phyloP scores from a whole-genome alignment of 2,329 filamentous ascomycete species.

The Neofusicoccum laricinum region DNA sequence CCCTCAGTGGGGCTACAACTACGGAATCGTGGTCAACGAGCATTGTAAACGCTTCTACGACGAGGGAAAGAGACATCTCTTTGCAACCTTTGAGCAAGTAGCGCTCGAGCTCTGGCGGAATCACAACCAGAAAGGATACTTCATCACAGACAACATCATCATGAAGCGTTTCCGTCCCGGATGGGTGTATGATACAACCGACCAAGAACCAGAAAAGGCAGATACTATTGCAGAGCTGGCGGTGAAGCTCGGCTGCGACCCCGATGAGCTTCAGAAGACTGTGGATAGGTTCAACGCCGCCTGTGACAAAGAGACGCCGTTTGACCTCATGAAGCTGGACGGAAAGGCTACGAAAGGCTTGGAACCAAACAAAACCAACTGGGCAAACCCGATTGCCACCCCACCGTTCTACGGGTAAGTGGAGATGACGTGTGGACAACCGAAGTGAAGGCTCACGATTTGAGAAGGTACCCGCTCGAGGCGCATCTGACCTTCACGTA shows the following conservation, averaged over 20 bases:
- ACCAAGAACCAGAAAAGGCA: conserved; percentile 39
- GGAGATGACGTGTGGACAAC: no score
- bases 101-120: conserved; percentile 41
- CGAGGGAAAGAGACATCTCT: conserved; percentile 39
- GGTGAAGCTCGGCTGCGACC: conserved; percentile 36
- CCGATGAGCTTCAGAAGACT: conserved; percentile 37
- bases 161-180: conserved; percentile 42
- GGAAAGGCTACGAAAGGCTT: conserved; percentile 40
- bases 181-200: conserved; percentile 45
- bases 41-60: conserved; percentile 40
- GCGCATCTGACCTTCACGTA: conserved; percentile 32
- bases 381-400: conserved; percentile 39
- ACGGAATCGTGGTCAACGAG: conserved; percentile 44
- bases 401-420: conserved; percentile 38
- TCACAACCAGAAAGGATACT: conserved; percentile 42
- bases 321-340: conserved; percentile 42
- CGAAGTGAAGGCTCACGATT: background rate
- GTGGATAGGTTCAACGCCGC: conserved; percentile 40
- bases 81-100: conserved; percentile 45
- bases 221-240: conserved; percentile 41
- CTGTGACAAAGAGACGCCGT: conserved; percentile 36
- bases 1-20: conserved; percentile 38
- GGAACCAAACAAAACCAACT: conserved; percentile 39
- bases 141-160: conserved; percentile 41
- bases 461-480: conserved; percentile 19